phyloP scores from a whole-genome alignment of 2,329 filamentous ascomycete genomes.

The Neoarthrinium moseri region DNA sequence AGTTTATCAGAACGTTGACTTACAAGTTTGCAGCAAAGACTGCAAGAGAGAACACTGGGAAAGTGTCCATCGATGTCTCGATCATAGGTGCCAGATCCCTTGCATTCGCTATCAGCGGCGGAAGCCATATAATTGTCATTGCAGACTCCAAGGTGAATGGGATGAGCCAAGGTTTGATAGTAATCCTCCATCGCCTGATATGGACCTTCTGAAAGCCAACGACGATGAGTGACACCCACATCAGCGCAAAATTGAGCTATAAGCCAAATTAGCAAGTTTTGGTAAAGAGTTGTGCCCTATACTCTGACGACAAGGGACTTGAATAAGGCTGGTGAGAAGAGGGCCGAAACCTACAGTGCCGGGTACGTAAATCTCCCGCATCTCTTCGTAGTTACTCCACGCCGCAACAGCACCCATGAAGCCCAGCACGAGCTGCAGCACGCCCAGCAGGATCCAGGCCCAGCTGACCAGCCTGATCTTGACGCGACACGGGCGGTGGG shows the following conservation, averaged over 20 bases:
- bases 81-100: neutral
- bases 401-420: neutral
- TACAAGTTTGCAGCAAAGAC: neutral
- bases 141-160: neutral
- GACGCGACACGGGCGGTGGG: too few relatives aligned
- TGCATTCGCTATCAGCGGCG: constrained; percentile 1
- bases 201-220: neutral
- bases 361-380: neutral
- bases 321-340: too few relatives aligned
- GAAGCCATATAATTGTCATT: neutral
- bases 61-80: neutral
- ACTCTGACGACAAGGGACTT: neutral
- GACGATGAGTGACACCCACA: neutral
- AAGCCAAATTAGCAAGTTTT: too few relatives aligned
- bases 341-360: neutral
- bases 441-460: neutral
- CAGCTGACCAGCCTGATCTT: too few relatives aligned
- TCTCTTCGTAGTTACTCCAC: neutral
- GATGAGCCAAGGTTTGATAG: neutral
- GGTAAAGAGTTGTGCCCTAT: too few relatives aligned
- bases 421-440: neutral
- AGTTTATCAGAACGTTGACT: too few relatives aligned
- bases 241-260: neutral
- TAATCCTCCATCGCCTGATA: neutral
- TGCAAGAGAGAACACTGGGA: neutral